These are phyloP conservation scores for Aspergillus nidulans DNA, from an alignment of 495 filamentous ascomycete species.

Conservation along the genomic window DNA sequence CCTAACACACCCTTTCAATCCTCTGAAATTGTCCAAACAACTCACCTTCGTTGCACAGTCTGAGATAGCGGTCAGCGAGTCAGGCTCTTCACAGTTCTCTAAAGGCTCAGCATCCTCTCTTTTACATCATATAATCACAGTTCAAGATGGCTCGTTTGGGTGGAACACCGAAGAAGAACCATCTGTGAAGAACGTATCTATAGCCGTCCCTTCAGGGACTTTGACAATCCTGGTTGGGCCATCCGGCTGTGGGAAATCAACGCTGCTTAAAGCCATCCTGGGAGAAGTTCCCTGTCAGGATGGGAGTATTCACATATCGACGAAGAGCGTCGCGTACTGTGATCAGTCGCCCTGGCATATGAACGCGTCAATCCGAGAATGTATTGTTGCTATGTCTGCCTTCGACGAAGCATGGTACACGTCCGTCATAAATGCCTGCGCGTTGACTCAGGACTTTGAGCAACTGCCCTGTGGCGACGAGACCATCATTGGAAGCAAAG, in stretches of 20 bases:
- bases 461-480: slow-evolving; percentile 53
- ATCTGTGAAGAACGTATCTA: slow-evolving; percentile 35
- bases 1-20: slow-evolving; percentile 15
- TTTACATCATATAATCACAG: slow-evolving; percentile 24
- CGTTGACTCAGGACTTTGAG: slow-evolving; percentile 52
- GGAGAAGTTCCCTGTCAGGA: slow-evolving; percentile 47
- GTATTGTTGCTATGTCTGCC: slow-evolving; percentile 49
- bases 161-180: slow-evolving; percentile 47
- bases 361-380: slow-evolving; percentile 56
- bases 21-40: slow-evolving; percentile 22
- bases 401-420: slow-evolving; percentile 58
- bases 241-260: slow-evolving; percentile 58
- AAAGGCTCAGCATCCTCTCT: slow-evolving; percentile 19
- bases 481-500: slow-evolving; percentile 60
- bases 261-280: slow-evolving; percentile 52
- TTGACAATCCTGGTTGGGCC: slow-evolving; percentile 55
- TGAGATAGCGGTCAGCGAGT: slow-evolving; percentile 19
- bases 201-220: slow-evolving; percentile 37
- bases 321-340: slow-evolving; percentile 46
- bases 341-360: slow-evolving; percentile 51
- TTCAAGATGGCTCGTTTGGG: slow-evolving; percentile 47
- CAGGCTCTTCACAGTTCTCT: slow-evolving; percentile 23
- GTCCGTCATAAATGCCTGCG: slow-evolving; percentile 60
- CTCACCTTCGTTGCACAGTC: slow-evolving; percentile 19
- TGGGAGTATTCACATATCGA: slow-evolving; percentile 39